Evolutionary conservation across 495 filamentous ascomycete genomes (phyloP).

Genomic region (Podospora pseudopauciseta): DNA sequence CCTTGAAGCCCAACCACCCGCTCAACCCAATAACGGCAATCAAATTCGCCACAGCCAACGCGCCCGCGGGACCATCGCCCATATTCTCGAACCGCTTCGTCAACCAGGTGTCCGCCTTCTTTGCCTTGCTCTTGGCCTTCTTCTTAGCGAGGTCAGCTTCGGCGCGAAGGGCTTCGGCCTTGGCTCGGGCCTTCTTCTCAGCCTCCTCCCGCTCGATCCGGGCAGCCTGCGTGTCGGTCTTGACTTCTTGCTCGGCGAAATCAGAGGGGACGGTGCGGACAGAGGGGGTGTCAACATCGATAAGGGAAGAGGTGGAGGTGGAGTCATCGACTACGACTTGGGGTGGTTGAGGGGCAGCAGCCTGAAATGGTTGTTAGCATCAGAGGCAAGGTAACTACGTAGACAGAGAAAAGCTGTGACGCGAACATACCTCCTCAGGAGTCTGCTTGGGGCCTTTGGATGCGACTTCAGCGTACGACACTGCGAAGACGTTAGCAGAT

Average conservation of each 20-base stretch:
- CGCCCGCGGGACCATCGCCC: slow-evolving; percentile 32
- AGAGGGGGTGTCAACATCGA: slow-evolving; percentile 74
- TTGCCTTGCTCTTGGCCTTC: slow-evolving; percentile 41
- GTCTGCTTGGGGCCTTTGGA: slow-evolving; percentile 69
- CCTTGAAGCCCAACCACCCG: slow-evolving; percentile 45
- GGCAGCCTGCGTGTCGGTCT: slow-evolving; percentile 71
- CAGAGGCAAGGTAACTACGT: neutral
- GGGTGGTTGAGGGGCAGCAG: slow-evolving; percentile 63
- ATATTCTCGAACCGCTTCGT: slow-evolving; percentile 32
- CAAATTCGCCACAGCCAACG: slow-evolving; percentile 39
- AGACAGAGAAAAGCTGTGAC: neutral
- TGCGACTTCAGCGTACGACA: slow-evolving; percentile 77
- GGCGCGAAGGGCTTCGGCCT: slow-evolving; percentile 39
- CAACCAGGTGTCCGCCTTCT: slow-evolving; percentile 40
- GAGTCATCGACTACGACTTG: slow-evolving; percentile 58
- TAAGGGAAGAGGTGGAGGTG: slow-evolving; percentile 55
- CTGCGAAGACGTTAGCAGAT: slow-evolving; percentile 28
- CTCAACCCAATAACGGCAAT: slow-evolving; percentile 43
- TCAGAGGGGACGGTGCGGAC: slow-evolving; percentile 65
- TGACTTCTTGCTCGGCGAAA: slow-evolving; percentile 58
- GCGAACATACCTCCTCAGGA: slow-evolving; percentile 60
- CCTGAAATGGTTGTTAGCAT: slow-evolving; percentile 28
- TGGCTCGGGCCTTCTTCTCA: slow-evolving; percentile 46
- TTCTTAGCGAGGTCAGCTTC: slow-evolving; percentile 52
- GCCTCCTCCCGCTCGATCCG: slow-evolving; percentile 55